Evolutionary conservation across 176 grass and related monocot genomes (phyloP), one percentile per base, ranked within the genome.

Genomic region (Triticum timopheevii): DNA sequence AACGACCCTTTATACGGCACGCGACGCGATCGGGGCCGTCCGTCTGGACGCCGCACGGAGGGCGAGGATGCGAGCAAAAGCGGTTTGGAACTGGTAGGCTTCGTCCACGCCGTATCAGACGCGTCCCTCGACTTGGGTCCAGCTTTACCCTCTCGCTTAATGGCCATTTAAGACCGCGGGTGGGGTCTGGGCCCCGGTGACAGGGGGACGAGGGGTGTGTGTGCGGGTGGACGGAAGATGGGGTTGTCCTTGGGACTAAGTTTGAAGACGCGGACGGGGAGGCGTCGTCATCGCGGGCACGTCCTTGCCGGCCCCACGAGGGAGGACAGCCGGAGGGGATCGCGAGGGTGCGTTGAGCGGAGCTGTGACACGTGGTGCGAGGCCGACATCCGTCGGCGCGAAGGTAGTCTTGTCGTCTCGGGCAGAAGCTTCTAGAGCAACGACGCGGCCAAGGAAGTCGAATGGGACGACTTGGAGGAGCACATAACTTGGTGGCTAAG

Each of bases 1-100:
- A 0, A 4, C 22, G 80, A 25, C 5, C 16, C 42, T 90, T 72
- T 90, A 92, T 74, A 52, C 73, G 33, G 20, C 40, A 61, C 19
- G 8, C 20, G 73, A 54, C 7, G 44, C 33, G 87, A 92, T 89
- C 83, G 0, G 2, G 1, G 3, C 65, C 79, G 87, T 92, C 54
- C 63, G 79, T 90, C 70, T 33, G 72, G 38, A 86, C 22, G 50
- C 7, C 54, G 54, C 19, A 20, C 54, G 54, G 54, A 59, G 0
- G 54, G 15, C 31, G 56, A 2, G 58, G 28, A 27, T 67, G 9
- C 3, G 16, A 34, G 50, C 36, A 0, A 0, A 10, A n/a, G 27
- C 59, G 11, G 83, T 86, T 71, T 82, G 40, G 56, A 79, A 6
- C 49, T 5, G 71, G 62, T 1, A 71, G 13, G 24, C 8, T 77